Evolutionary conservation across 2,329 filamentous ascomycete species (phyloP).

Genomic region (Neofusicoccum cordaticola): DNA sequence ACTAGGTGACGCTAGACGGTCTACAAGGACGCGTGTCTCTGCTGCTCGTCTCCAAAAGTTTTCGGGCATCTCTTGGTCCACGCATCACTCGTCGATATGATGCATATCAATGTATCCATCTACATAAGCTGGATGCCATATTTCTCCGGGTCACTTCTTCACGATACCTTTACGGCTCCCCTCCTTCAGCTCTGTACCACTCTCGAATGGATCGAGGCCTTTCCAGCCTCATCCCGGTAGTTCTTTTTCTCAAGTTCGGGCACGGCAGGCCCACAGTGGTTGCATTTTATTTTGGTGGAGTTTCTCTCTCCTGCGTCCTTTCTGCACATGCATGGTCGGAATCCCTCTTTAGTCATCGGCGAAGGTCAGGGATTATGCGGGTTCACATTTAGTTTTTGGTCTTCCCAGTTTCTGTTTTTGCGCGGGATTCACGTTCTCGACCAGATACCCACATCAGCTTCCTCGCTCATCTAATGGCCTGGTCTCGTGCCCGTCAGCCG

Average conservation of each 20-base stretch:
- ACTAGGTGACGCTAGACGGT: constrained; percentile 8
- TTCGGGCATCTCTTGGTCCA: background rate
- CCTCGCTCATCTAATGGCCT: background rate
- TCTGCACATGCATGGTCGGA: constrained; percentile 4
- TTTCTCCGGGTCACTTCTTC: background rate
- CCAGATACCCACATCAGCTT: constrained; percentile 12
- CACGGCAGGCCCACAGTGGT: background rate
- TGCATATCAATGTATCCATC: background rate
- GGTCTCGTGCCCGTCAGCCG: background rate
- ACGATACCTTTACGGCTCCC: background rate
- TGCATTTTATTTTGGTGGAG: background rate
- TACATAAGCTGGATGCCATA: background rate
- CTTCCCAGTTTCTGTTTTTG: background rate
- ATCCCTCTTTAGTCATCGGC: constrained; percentile 8
- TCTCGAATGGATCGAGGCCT: background rate
- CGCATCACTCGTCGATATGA: background rate
- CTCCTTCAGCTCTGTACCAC: background rate
- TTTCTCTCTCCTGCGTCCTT: background rate
- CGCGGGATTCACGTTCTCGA: background rate
- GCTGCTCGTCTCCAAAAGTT: background rate
- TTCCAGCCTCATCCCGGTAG: background rate
- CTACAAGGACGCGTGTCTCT: background rate
- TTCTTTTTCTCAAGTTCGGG: background rate
- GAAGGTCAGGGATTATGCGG: background rate
- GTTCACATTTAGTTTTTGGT: background rate